phyloP scores from a whole-genome alignment of 495 filamentous ascomycete genomes.

The Hypoxylon intermedium region DNA sequence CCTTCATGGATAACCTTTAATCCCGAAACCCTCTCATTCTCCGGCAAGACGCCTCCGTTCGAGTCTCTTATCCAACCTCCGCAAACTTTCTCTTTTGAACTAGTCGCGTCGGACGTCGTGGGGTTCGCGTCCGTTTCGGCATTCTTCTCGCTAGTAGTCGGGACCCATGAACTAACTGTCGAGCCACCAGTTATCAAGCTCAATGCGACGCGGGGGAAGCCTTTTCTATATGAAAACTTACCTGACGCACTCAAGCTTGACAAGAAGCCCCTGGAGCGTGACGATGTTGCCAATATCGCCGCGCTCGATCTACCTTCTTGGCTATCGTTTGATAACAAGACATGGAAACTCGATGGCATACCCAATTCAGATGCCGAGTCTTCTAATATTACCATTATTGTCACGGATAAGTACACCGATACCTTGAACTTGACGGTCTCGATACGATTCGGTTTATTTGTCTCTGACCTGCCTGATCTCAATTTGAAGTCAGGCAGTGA shows the following conservation, averaged over 20 bases:
- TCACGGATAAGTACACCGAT: slow-evolving; percentile 70
- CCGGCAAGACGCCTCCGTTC: slow-evolving; percentile 71
- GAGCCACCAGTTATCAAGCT: slow-evolving; percentile 62
- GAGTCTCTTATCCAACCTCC: slow-evolving; percentile 69
- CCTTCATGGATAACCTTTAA: slow-evolving; percentile 90
- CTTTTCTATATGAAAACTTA: slow-evolving; percentile 64
- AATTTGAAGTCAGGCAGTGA: slow-evolving; percentile 67
- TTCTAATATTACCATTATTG: slow-evolving; percentile 69
- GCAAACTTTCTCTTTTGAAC: slow-evolving; percentile 72
- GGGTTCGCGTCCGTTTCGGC: slow-evolving; percentile 75
- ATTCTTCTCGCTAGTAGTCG: slow-evolving; percentile 73
- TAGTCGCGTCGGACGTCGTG: slow-evolving; percentile 80
- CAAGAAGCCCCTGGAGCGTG: slow-evolving; percentile 54
- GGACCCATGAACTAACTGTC: slow-evolving; percentile 70
- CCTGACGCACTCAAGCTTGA: slow-evolving; percentile 66
- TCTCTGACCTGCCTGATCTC: slow-evolving; percentile 46
- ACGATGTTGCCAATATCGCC: slow-evolving; percentile 57
- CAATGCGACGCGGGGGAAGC: slow-evolving; percentile 63
- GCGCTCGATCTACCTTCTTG: slow-evolving; percentile 66
- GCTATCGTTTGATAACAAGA: slow-evolving; percentile 71
- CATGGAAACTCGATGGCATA: slow-evolving; percentile 68
- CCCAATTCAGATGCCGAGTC: slow-evolving; percentile 63
- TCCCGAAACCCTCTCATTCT: slow-evolving; percentile 66
- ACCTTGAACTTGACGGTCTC: slow-evolving; percentile 67
- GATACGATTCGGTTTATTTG: slow-evolving; percentile 61